phyloP scores from a whole-genome alignment of 1,284 basidiomycete genomes.

The Irpex lacteus region DNA sequence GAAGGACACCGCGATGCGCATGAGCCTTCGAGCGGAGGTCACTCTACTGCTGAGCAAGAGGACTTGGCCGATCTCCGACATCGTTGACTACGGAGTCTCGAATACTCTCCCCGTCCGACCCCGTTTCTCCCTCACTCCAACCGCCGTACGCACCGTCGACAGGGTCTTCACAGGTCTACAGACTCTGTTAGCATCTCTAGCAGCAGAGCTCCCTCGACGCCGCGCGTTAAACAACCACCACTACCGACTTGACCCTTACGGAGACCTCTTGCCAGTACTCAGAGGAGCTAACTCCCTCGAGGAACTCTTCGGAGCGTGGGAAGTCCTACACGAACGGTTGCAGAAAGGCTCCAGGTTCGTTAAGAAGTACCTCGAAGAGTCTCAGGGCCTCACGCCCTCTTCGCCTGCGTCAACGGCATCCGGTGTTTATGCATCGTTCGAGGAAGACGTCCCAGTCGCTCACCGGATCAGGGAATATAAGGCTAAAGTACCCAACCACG shows the following conservation, averaged over 20 bases:
- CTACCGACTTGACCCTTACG: no score
- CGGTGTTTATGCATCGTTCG: background rate
- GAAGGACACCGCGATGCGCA: no score
- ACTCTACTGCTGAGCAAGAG: no score
- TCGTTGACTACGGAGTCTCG: no score
- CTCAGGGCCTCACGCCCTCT: background rate
- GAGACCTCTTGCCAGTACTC: background rate
- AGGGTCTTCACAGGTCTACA: no score
- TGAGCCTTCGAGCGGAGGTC: no score
- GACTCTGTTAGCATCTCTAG: no score
- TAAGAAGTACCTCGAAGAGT: background rate
- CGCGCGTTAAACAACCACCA: background rate
- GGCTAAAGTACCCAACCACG: background rate
- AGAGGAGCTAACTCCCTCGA: background rate
- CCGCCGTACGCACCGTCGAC: no score
- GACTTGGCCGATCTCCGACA: no score
- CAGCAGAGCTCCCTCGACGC: background rate
- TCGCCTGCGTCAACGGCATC: background rate
- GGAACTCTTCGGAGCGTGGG: background rate
- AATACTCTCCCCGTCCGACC: no score
- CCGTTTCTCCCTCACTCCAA: no score
- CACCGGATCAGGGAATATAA: background rate
- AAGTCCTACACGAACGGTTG: background rate
- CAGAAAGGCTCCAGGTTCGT: background rate
- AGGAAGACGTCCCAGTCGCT: background rate